phyloP scores from a whole-genome alignment of 1,284 basidiomycete species.

The Irpex lacteus region DNA sequence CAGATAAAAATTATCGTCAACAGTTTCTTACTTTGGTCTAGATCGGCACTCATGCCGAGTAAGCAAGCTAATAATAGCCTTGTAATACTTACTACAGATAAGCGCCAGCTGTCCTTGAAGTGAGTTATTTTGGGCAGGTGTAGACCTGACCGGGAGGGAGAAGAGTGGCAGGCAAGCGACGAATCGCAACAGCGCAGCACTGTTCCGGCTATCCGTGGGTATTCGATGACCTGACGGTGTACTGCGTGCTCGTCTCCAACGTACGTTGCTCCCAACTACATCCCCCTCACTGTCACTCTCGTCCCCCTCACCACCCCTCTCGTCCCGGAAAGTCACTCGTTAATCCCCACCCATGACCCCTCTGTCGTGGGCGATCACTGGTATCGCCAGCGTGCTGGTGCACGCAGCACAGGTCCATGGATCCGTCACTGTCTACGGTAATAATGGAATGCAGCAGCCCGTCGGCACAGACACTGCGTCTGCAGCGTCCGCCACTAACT shows the following conservation, averaged over 20 bases:
- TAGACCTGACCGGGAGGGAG: background rate
- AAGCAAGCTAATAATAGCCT: too few species aligned
- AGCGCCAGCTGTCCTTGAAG: background rate
- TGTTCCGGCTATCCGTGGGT: background rate
- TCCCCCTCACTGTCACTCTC: background rate
- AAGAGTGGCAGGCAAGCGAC: background rate
- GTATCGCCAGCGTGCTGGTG: background rate
- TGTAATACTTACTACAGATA: background rate
- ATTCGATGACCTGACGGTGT: background rate
- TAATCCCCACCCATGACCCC: background rate
- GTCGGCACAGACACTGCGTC: background rate
- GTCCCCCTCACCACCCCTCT: background rate
- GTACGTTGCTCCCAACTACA: background rate
- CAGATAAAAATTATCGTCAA: too few species aligned
- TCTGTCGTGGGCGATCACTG: background rate
- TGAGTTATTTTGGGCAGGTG: background rate
- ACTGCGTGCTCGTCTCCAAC: background rate
- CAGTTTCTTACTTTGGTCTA: too few species aligned
- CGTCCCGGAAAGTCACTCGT: background rate
- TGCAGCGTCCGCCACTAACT: constrained; percentile 8
- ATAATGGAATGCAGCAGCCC: background rate
- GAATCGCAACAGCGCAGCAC: background rate
- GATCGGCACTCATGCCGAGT: too few species aligned
- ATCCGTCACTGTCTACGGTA: constrained; percentile 17
- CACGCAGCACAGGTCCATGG: constrained; percentile 1